These are phyloP conservation scores for Lentinula novae-zelandiae DNA, from an alignment of 1,284 basidiomycete species.

Conservation along the genomic window DNA sequence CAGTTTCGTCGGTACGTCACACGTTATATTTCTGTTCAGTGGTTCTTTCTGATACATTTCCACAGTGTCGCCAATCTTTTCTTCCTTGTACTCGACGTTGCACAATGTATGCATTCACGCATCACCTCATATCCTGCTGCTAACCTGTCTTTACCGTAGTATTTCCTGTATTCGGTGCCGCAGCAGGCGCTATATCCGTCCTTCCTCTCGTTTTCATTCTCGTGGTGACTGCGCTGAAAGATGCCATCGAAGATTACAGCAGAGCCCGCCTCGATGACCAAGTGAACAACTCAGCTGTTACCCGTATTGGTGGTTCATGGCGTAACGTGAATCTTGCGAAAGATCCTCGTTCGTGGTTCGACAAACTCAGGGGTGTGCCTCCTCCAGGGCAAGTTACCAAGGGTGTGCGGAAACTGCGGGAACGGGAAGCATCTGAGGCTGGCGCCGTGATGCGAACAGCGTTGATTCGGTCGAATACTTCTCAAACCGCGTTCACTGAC, in stretches of 20 bases:
- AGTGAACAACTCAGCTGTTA: conserved; percentile 88
- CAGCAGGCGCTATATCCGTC: conserved; percentile 80
- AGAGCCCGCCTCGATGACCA: conserved; percentile 85
- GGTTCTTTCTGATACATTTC: neutral
- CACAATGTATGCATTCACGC: conserved; percentile 59
- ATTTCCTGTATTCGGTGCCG: conserved; percentile 89
- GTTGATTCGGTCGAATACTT: conserved; percentile 41
- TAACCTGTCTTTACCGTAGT: conserved; percentile 39
- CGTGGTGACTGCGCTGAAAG: conserved; percentile 88
- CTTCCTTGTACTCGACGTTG: conserved; percentile 81
- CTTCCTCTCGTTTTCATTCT: conserved; percentile 89
- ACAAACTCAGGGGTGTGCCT: conserved; percentile 68
- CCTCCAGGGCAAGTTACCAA: conserved; percentile 74
- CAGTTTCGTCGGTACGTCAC: conserved; percentile 74
- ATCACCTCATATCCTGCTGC: neutral
- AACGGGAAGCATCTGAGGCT: conserved; percentile 69
- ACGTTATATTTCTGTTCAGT: neutral
- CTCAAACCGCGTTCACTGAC: conserved; percentile 36
- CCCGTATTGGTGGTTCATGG: conserved; percentile 80
- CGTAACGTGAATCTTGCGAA: conserved; percentile 84
- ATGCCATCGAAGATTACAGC: conserved; percentile 92
- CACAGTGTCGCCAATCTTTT: conserved; percentile 87
- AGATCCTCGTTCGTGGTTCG: conserved; percentile 74
- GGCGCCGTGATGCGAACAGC: conserved; percentile 56
- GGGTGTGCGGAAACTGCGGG: conserved; percentile 83